Conservation (phyloP, 2,329 filamentous ascomycete genomes). For the Cladophialophora immunda region DNA sequence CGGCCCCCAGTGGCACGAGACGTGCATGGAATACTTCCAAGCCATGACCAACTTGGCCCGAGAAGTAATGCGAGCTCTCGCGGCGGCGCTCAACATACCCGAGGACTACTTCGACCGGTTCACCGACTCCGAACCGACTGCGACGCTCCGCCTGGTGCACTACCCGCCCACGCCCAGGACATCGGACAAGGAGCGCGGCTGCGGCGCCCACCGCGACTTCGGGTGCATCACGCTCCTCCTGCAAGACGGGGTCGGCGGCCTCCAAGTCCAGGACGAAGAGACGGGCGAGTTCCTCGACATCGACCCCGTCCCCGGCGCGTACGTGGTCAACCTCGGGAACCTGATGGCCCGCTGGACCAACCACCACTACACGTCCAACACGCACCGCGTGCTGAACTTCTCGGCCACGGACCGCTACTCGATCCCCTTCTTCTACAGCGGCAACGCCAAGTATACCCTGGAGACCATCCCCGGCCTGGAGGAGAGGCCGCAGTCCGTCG, state of each 20-base stretch:
- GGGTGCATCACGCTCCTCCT: slow-evolving; percentile 47
- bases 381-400: slow-evolving; percentile 43
- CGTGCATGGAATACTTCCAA: slow-evolving; percentile 31
- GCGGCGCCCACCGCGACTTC: slow-evolving; percentile 47
- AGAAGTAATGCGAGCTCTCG: slow-evolving; percentile 36
- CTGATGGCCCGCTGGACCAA: slow-evolving; percentile 45
- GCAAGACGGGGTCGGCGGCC: slow-evolving; percentile 43
- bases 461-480: slow-evolving; percentile 23
- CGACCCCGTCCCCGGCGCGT: slow-evolving; percentile 48
- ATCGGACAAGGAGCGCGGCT: slow-evolving; percentile 26
- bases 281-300: slow-evolving; percentile 57
- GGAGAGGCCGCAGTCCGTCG: not conserved
- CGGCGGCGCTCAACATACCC: slow-evolving; percentile 33
- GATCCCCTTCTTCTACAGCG: slow-evolving; percentile 25
- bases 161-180: slow-evolving; percentile 39
- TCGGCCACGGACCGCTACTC: slow-evolving; percentile 26
- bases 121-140: slow-evolving; percentile 37
- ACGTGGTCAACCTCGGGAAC: slow-evolving; percentile 45
- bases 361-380: slow-evolving; percentile 42
- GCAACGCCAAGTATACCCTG: slow-evolving; percentile 15
- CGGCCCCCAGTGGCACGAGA: slow-evolving; percentile 11
- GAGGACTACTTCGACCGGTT: slow-evolving; percentile 40
- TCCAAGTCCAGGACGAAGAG: slow-evolving; percentile 45
- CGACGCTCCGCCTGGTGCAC: slow-evolving; percentile 40
- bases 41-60: slow-evolving; percentile 34